A percentile compares a stretch with the other conserved stretches of the same genome.
Conservation (phyloP, 345 rosid species). For the Hibiscus syriacus region DNA sequence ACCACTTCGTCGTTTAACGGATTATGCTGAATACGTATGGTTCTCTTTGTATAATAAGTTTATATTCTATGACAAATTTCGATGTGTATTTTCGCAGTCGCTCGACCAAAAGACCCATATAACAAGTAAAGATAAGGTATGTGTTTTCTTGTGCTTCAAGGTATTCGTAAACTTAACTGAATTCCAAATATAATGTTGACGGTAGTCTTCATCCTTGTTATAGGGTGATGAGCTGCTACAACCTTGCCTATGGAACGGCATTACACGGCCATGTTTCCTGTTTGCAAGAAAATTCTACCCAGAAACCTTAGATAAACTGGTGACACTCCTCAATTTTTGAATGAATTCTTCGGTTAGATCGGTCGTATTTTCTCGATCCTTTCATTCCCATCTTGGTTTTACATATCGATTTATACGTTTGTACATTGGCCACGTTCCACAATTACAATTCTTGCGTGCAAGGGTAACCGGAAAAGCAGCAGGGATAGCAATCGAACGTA, state of each 20-base stretch:
- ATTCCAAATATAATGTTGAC: not conserved
- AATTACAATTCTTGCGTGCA: constrained; percentile 13
- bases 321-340: constrained; percentile 58
- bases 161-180: not conserved
- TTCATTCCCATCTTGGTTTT: constrained; percentile 21
- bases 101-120: constrained; percentile 62
- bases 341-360: constrained; percentile 36
- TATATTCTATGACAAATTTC: not conserved
- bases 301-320: constrained; percentile 54
- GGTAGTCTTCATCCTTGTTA: constrained; percentile 2
- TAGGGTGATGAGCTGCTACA: constrained; percentile 55
- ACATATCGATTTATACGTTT: constrained; percentile 16
- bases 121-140: constrained; percentile 79
- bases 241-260: constrained; percentile 90
- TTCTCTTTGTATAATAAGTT: not conserved
- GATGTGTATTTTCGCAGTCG: constrained; percentile 41
- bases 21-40: not conserved
- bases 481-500: constrained; percentile 15
- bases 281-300: constrained; percentile 91
- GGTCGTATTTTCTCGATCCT: constrained; percentile 2
- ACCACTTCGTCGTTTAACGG: too few relatives aligned
- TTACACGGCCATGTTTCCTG: constrained; percentile 80
- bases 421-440: constrained; percentile 29
- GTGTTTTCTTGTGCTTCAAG: not conserved
- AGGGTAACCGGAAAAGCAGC: constrained; percentile 17